A percentile compares a stretch with the other conserved stretches of the same genome.
Evolutionary conservation across 768 basidiomycete genomes (phyloP).

Genomic region (Psilocybe cubensis): DNA sequence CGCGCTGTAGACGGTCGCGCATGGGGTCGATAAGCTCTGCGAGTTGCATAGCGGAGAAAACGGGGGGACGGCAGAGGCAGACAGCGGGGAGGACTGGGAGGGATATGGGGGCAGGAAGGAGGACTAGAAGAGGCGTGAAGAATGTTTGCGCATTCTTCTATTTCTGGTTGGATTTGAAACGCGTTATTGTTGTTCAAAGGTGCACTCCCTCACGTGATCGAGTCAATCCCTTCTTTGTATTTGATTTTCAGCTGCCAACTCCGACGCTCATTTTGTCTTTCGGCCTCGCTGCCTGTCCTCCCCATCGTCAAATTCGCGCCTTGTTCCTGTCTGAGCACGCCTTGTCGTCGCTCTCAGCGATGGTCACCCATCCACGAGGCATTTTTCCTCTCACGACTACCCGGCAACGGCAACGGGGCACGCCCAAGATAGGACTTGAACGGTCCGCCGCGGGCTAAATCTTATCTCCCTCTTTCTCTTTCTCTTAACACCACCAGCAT

Average conservation of each 20-base stretch:
- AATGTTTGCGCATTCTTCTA: constrained; percentile 1
- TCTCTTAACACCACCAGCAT: constrained; percentile 4
- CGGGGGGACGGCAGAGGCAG: too few relatives aligned
- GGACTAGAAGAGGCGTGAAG: not conserved
- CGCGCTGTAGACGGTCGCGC: constrained; percentile 55
- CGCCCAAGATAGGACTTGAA: not conserved
- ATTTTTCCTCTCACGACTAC: not conserved
- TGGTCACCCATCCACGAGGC: not conserved
- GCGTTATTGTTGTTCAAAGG: not conserved
- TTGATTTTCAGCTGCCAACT: not conserved
- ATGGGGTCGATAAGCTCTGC: constrained; percentile 34
- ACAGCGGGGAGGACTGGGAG: not conserved
- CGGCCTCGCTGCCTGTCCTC: too few relatives aligned
- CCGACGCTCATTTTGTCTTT: not conserved
- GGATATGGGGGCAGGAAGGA: not conserved
- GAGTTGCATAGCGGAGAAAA: constrained; percentile 21
- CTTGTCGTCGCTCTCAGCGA: not conserved
- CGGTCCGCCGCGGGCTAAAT: too few relatives aligned
- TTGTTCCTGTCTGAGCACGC: not conserved
- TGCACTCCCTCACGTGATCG: constrained; percentile 1
- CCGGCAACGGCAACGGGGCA: not conserved
- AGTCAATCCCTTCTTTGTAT: not conserved
- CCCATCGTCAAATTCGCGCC: not conserved
- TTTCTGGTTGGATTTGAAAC: constrained; percentile 1
- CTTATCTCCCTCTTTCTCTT: not conserved